A percentile compares a stretch with the other conserved stretches of the same genome.
phyloP scores from a whole-genome alignment of 768 basidiomycete genomes.

The Trametes elegans region DNA sequence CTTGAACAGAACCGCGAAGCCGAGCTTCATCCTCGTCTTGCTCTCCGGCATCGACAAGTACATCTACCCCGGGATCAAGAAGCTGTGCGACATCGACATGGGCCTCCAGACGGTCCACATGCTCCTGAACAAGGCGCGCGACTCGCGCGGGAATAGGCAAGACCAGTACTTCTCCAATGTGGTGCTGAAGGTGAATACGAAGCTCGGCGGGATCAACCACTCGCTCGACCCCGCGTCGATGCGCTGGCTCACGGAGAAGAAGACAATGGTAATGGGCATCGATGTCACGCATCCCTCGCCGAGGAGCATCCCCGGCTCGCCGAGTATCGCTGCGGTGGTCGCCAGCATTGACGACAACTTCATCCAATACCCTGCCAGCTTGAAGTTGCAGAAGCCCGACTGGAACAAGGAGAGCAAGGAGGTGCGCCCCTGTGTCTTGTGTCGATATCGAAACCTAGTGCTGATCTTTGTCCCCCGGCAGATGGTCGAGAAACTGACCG shows the following conservation, averaged over 20 bases:
- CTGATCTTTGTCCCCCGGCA: constrained; percentile 27
- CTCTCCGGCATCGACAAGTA: constrained; percentile 65
- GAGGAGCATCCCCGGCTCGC: constrained; percentile 63
- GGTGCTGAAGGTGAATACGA: constrained; percentile 78
- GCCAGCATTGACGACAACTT: constrained; percentile 69
- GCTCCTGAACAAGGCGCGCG: constrained; percentile 59
- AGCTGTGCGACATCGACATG: constrained; percentile 68
- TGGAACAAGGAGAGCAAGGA: constrained; percentile 37
- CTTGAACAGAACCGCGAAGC: constrained; percentile 33
- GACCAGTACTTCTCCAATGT: constrained; percentile 84
- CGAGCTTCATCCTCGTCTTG: constrained; percentile 68
- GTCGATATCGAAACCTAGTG: not conserved
- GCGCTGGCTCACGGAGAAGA: constrained; percentile 61
- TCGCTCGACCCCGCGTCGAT: constrained; percentile 52
- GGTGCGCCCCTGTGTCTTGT: constrained; percentile 19
- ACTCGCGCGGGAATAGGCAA: constrained; percentile 47
- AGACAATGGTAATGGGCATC: constrained; percentile 84
- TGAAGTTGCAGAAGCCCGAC: constrained; percentile 62
- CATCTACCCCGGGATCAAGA: constrained; percentile 83
- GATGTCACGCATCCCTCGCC: constrained; percentile 83
- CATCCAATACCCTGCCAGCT: constrained; percentile 74
- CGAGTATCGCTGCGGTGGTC: constrained; percentile 82
- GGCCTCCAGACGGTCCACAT: constrained; percentile 78
- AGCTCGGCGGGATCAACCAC: constrained; percentile 82
- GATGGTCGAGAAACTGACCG: constrained; percentile 68